Evolutionary conservation across 108 stramenopile genomes (phyloP), one percentile per base, ranked within the genome.

Genomic region (Nannochloropsis salina): DNA sequence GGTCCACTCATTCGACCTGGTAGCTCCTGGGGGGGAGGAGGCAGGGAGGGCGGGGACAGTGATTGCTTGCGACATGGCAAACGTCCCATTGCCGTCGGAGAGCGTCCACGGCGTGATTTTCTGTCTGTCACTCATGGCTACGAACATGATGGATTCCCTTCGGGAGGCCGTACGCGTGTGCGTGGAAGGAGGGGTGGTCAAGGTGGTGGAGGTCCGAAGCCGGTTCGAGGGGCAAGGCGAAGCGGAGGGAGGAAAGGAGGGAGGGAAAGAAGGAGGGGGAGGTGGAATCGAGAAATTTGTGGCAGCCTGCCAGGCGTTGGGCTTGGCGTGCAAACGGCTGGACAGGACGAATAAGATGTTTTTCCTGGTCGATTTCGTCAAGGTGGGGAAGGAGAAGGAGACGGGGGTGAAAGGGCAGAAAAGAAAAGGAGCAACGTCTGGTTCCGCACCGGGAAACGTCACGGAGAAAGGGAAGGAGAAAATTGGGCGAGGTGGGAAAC

Each of bases 121-220:
- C 91, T 98, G 95, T 88, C 89, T 99, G 51, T 93, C 97, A 5
- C 92, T 99, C 45, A 99, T 99, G 99, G 99, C 97, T 2, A 97
- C 96, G 21, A 96, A 97, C 86, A 88, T 95, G 42, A 92, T 93
- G 6, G 96, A 97, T 84, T 99, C 98, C 90, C 85, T 99, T 18
- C 88, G 94, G 20, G 99, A 99, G 88, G 97, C 96, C 15, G 92
- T 92, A 83, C 92, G 99, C 45, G 95, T 98, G 9, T 89, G 98
- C 31, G 94, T 92, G 79, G 83, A 91, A 22, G 92, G 92, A 84
- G 99, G 98, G 3, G 47, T 89, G 12, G 85, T 99, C n/a, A 92
- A 94, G 80, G 88, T 88, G 44, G 96, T 96, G 18, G 99, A 99
- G 88, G 99, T 99, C 0, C 90, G 95, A 82, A 95, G 95, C 40